A percentile compares a stretch with the other conserved stretches of the same genome.
phyloP scores from a whole-genome alignment of 2,329 filamentous ascomycete genomes.

The Sordariomycetes sp. region DNA sequence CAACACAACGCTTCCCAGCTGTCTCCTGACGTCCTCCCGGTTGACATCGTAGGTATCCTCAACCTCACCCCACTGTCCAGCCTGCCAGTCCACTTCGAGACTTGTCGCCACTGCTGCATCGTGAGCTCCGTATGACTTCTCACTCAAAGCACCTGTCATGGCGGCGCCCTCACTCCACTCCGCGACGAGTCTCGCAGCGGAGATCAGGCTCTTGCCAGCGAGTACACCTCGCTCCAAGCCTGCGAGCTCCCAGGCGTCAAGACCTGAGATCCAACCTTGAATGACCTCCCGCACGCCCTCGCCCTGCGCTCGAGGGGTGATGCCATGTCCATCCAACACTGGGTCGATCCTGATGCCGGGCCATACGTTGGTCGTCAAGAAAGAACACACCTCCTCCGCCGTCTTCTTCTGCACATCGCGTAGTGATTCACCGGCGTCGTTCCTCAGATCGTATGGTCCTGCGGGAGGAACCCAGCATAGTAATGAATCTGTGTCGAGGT shows the following conservation, averaged over 20 bases:
- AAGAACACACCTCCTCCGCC: constrained; percentile 61
- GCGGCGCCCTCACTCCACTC: constrained; percentile 78
- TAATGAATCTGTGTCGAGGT: constrained; percentile 85
- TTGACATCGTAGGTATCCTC: constrained; percentile 98
- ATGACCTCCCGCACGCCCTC: constrained; percentile 70
- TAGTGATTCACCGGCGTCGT: constrained; percentile 48
- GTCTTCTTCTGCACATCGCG: constrained; percentile 63
- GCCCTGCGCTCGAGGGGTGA: constrained; percentile 66
- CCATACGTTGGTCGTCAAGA: constrained; percentile 68
- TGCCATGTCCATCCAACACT: constrained; percentile 69
- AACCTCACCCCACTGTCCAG: constrained; percentile 85
- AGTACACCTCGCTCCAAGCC: constrained; percentile 77
- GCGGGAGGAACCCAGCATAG: constrained; percentile 73
- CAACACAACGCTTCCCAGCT: constrained; percentile 79
- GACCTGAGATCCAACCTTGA: constrained; percentile 62
- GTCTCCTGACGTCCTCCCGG: constrained; percentile 77
- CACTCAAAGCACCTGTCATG: constrained; percentile 29
- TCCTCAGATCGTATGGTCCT: constrained; percentile 34
- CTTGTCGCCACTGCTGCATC: constrained; percentile 71
- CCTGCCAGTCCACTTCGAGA: constrained; percentile 87
- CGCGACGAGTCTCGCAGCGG: constrained; percentile 65
- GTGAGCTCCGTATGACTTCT: constrained; percentile 61
- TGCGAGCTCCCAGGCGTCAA: constrained; percentile 74
- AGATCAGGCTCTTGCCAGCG: constrained; percentile 78
- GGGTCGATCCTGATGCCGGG: constrained; percentile 71